phyloP scores from a whole-genome alignment of 164 flowering plant species.

The Cinnamomum chago region DNA sequence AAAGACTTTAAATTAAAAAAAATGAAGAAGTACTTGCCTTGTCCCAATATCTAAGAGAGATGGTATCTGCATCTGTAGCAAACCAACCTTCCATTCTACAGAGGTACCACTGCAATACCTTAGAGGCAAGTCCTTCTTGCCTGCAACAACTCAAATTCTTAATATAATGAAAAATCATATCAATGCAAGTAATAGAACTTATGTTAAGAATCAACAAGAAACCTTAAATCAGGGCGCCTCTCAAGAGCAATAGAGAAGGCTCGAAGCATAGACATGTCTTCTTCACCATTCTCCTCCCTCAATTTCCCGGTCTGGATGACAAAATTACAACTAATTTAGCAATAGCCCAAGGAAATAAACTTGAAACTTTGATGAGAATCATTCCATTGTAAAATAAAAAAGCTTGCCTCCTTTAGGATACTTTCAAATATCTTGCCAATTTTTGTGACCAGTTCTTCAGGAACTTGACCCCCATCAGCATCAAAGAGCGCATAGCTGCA shows the following conservation, averaged over 20 bases:
- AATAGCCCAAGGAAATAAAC: background rate
- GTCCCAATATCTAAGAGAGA: conserved; percentile 88
- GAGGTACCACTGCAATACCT: conserved; percentile 95
- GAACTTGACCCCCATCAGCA: conserved; percentile 78
- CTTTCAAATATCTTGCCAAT: conserved; percentile 78
- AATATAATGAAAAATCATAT: too few species aligned
- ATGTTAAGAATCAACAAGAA: background rate
- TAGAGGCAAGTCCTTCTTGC: conserved; percentile 79
- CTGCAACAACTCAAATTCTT: conserved; percentile 29
- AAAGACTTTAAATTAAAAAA: background rate
- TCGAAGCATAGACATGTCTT: conserved; percentile 70
- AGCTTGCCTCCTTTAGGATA: conserved; percentile 67
- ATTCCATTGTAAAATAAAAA: background rate
- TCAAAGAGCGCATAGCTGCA: conserved; percentile 92
- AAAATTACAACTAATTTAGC: conserved; percentile 5
- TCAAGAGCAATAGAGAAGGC: conserved; percentile 77
- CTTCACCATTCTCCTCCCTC: conserved; percentile 60
- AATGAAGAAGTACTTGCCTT: conserved; percentile 40
- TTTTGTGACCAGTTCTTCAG: conserved; percentile 69
- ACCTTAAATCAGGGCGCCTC: conserved; percentile 86
- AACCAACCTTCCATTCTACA: conserved; percentile 99
- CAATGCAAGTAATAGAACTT: background rate
- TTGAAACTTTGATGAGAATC: background rate
- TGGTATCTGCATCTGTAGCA: conserved; percentile 93
- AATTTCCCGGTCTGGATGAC: conserved; percentile 61